Base-by-base conservation (phyloP, 768 basidiomycete genomes). In the Arthromyces matolae region DNA sequence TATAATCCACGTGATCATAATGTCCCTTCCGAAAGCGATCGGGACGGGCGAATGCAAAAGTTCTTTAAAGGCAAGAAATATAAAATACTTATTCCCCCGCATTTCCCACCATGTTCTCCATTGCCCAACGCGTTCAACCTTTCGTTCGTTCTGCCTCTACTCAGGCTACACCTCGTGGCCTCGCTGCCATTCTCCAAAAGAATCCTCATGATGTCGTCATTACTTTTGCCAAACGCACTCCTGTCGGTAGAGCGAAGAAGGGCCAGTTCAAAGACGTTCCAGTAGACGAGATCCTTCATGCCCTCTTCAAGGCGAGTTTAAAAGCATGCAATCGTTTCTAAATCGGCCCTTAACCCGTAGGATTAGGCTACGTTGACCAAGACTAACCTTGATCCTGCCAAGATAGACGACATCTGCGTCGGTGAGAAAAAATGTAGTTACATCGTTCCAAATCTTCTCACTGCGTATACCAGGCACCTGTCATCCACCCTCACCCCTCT, bases 261-360 rank as follows among this genome's bases (percentile, higher is more conserved):
- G 95, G 95, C 19, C 93, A 93, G 48, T 76, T 94, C 61, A 95
- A 93, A 64, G 91, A 96, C 60, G 72, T 79, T 1, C 80, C 85
- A 3, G 88, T 93, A 12, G 95, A 96, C 56, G 91, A 94, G 61
- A 74, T 98, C 47, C 75, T 97, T 53, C 75, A 79, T 50, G 84
- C 85, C 20, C 72, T 96, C 32, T 84, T 96, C 72, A 86, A 84
- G 72, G 92, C 84, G 52, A 51, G 64, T 48, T 4, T 8, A 10
- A 27, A n/a, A n/a, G 33, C 10, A 33, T 24, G 12, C 22, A 24
- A 28, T 24, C n/a, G 19, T 33, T 2, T 25, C 35, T 31, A 5
- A 43, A n/a, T n/a, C 35, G 31, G 20, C 34, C 29, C 19, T 28
- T n/a, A 23, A 32, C 49, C 40, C 42, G 43, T 47, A 40, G 20